Percentiles rank a stretch among this genome's conserved stretches.
phyloP scores from a whole-genome alignment of 768 basidiomycete species.

The Pleurotus cornucopiae region DNA sequence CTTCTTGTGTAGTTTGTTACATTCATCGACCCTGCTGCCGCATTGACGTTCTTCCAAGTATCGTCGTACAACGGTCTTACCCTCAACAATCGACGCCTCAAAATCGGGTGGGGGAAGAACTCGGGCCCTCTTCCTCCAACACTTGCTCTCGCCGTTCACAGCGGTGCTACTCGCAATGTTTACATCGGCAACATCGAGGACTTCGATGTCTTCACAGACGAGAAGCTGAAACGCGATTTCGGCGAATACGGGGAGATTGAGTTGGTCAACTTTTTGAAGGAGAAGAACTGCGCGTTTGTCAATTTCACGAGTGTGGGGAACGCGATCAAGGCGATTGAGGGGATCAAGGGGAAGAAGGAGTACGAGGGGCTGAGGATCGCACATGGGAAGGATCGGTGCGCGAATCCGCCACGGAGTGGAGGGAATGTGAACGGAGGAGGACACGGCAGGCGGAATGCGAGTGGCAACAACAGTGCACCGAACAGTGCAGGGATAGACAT shows the following conservation, averaged over 20 bases:
- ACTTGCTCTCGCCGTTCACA: slow-evolving; percentile 84
- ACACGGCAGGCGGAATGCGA: slow-evolving; percentile 38
- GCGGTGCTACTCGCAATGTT: slow-evolving; percentile 93
- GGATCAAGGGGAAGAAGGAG: slow-evolving; percentile 87
- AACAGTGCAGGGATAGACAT: slow-evolving; percentile 14
- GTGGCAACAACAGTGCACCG: slow-evolving; percentile 26
- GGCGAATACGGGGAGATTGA: slow-evolving; percentile 96
- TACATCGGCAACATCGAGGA: slow-evolving; percentile 96
- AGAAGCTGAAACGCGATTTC: slow-evolving; percentile 89
- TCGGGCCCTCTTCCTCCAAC: slow-evolving; percentile 82
- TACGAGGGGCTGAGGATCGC: slow-evolving; percentile 87
- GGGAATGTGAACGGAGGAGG: slow-evolving; percentile 70
- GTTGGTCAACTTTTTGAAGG: slow-evolving; percentile 91
- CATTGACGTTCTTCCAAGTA: slow-evolving; percentile 91
- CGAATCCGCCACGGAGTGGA: slow-evolving; percentile 70
- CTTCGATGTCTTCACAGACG: slow-evolving; percentile 88
- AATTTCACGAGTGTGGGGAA: slow-evolving; percentile 95
- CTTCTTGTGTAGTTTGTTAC: slow-evolving; percentile 73
- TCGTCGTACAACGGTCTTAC: slow-evolving; percentile 87
- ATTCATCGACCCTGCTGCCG: slow-evolving; percentile 90
- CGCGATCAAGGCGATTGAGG: slow-evolving; percentile 98
- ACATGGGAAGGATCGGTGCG: slow-evolving; percentile 95
- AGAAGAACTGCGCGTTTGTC: slow-evolving; percentile 95
- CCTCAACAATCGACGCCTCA: slow-evolving; percentile 89
- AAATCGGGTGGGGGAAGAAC: slow-evolving; percentile 98